Conservation (phyloP, 2,329 filamentous ascomycete species). For the Pseudopithomyces chartarum region DNA sequence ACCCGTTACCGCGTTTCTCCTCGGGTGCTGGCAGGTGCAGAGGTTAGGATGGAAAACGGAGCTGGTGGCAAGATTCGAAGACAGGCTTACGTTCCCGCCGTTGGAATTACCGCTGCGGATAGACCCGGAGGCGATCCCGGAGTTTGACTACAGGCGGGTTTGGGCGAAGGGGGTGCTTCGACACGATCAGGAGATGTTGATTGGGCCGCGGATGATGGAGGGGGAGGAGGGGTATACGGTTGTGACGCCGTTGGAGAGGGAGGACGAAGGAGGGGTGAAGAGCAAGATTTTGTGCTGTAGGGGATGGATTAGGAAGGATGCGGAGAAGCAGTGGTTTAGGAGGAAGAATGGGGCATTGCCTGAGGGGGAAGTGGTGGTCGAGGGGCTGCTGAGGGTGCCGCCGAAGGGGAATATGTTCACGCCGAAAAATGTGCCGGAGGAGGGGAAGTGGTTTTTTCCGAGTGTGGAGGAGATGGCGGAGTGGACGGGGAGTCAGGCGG, state of each 20-base stretch:
- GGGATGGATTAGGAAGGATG: constrained; percentile 86
- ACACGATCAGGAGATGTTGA: constrained; percentile 95
- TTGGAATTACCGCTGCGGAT: constrained; percentile 83
- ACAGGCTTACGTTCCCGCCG: constrained; percentile 83
- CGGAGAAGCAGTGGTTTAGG: constrained; percentile 67
- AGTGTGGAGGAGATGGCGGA: constrained; percentile 91
- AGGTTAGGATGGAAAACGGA: constrained; percentile 93
- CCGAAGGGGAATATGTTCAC: constrained; percentile 99
- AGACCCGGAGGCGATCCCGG: constrained; percentile 78
- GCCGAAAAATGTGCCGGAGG: constrained; percentile 82
- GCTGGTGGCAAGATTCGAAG: constrained; percentile 87
- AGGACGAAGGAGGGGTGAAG: constrained; percentile 51
- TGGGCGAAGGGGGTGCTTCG: constrained; percentile 73
- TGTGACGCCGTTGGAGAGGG: constrained; percentile 84
- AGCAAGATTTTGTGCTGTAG: constrained; percentile 81
- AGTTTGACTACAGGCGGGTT: constrained; percentile 92
- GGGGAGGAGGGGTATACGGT: constrained; percentile 91
- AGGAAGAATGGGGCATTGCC: constrained; percentile 65
- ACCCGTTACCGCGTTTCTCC: constrained; percentile 84
- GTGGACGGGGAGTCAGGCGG: constrained; percentile 78
- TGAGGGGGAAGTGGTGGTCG: constrained; percentile 72
- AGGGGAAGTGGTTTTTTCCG: constrained; percentile 90
- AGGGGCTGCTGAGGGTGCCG: constrained; percentile 84
- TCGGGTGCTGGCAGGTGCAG: constrained; percentile 95
- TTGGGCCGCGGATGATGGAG: constrained; percentile 87